phyloP scores from a whole-genome alignment of 495 filamentous ascomycete species.

The Hypoxylon fragiforme region DNA sequence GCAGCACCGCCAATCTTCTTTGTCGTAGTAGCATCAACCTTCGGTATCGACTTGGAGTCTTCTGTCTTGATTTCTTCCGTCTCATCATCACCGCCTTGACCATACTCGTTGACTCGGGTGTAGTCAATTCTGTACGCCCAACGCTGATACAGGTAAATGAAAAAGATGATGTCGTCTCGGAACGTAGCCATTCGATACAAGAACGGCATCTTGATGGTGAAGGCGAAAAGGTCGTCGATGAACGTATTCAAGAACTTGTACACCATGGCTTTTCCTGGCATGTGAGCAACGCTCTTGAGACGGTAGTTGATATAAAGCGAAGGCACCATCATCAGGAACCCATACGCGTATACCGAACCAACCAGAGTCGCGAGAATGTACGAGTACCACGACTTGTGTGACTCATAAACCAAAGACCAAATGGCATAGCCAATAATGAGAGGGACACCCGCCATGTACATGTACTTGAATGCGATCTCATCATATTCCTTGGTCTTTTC shows the following conservation, averaged over 20 bases:
- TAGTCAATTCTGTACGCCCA: conserved; percentile 94
- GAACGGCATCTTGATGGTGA: conserved; percentile 98
- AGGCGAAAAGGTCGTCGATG: conserved; percentile 79
- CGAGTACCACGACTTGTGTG: conserved; percentile 97
- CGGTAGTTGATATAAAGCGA: conserved; percentile 98
- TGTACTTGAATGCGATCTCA: conserved; percentile 93
- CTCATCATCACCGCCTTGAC: conserved; percentile 90
- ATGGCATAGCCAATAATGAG: conserved; percentile 84
- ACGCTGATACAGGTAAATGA: conserved; percentile 94
- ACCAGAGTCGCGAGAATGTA: conserved; percentile 90
- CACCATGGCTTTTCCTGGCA: conserved; percentile 93
- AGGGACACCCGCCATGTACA: conserved; percentile 89
- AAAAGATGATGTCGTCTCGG: conserved; percentile 96
- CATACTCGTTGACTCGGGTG: conserved; percentile 93
- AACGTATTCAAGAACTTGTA: conserved; percentile 92
- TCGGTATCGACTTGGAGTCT: conserved; percentile 26
- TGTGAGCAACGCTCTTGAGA: conserved; percentile 93
- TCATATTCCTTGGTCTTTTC: conserved; percentile 98
- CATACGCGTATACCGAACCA: conserved; percentile 95
- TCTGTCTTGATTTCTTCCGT: conserved; percentile 29
- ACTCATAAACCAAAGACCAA: conserved; percentile 90
- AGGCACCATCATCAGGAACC: conserved; percentile 99
- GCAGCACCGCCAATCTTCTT: conserved; percentile 28
- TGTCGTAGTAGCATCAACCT: conserved; percentile 24
- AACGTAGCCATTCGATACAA: conserved; percentile 93